phyloP scores from a whole-genome alignment of 202 grass and related monocot genomes.

The Hordeum pubiflorum region DNA sequence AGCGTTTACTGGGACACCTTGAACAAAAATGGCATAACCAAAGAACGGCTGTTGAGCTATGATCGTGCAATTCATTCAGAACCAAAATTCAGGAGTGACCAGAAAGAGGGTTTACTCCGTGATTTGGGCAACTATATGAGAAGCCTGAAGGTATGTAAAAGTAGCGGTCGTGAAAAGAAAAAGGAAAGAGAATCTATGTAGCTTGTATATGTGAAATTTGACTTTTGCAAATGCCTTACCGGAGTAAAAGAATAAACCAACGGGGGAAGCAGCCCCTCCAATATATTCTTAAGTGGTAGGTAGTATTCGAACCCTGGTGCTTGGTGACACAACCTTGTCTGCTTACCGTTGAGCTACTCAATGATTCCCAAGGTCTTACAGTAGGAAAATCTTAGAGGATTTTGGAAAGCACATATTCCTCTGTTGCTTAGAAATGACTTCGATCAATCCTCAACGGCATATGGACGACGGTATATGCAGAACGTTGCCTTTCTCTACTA shows the following conservation, averaged over 20 bases:
- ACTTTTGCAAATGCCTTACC: background rate
- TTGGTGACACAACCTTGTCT: background rate
- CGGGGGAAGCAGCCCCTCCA: background rate
- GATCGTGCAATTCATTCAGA: slow-evolving; percentile 94
- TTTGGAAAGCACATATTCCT: background rate
- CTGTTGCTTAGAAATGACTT: too few species aligned
- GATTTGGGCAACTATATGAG: slow-evolving; percentile 82
- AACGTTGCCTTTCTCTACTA: too few species aligned
- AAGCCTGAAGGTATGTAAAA: slow-evolving; percentile 74
- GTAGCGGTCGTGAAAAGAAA: background rate
- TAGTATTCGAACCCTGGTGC: background rate
- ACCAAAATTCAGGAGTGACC: slow-evolving; percentile 74
- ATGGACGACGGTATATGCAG: too few species aligned
- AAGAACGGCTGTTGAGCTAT: slow-evolving; percentile 85
- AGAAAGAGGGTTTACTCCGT: slow-evolving; percentile 79
- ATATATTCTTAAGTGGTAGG: background rate
- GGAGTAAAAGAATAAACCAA: background rate
- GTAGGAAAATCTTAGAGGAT: background rate
- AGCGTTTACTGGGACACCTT: slow-evolving; percentile 90
- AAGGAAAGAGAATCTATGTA: background rate
- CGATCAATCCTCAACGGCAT: too few species aligned
- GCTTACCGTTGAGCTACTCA: background rate
- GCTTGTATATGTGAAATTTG: background rate
- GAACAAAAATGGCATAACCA: slow-evolving; percentile 89
- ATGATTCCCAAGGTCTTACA: background rate